Evolutionary conservation across 192 early-diverging fungal genomes (phyloP).

Genomic region (Backusella morwellensis): DNA sequence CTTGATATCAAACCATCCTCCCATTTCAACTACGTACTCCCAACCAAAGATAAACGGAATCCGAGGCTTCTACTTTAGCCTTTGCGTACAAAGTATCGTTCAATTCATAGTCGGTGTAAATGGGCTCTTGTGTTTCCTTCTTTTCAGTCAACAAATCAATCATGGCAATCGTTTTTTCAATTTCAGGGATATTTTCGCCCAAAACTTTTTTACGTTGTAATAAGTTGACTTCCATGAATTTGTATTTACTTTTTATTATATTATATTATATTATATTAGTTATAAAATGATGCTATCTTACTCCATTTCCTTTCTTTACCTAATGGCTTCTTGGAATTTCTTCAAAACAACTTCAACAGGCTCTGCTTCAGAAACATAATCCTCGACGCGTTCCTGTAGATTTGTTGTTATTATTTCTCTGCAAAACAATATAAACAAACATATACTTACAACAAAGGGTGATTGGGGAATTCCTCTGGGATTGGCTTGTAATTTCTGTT

Average conservation of each 20-base stretch:
- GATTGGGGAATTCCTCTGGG: conserved; percentile 94
- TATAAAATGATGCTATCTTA: neutral
- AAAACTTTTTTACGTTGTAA: conserved; percentile 80
- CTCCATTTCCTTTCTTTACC: conserved; percentile 41
- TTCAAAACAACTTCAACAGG: conserved; percentile 80
- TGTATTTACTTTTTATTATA: conserved; percentile 78
- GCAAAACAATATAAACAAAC: neutral
- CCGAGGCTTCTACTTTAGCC: conserved; percentile 73
- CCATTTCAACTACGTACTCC: conserved; percentile 59
- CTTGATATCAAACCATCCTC: neutral
- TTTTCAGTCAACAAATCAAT: conserved; percentile 74
- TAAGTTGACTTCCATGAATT: conserved; percentile 94
- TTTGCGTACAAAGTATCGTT: conserved; percentile 93
- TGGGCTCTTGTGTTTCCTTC: conserved; percentile 45
- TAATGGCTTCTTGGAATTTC: conserved; percentile 92
- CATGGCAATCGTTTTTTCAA: conserved; percentile 89
- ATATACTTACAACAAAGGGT: conserved; percentile 80
- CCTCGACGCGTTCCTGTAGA: conserved; percentile 80
- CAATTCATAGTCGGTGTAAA: conserved; percentile 87
- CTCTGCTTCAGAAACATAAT: conserved; percentile 73
- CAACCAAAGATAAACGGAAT: conserved; percentile 91
- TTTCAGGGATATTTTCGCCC: conserved; percentile 94
- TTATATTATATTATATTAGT: neutral
- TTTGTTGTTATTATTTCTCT: neutral
- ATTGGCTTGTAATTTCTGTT: conserved; percentile 67